Evolutionary conservation across 495 filamentous ascomycete genomes (phyloP), one percentile per base, ranked within the genome.

Genomic region (Trypethelium eluteriae): DNA sequence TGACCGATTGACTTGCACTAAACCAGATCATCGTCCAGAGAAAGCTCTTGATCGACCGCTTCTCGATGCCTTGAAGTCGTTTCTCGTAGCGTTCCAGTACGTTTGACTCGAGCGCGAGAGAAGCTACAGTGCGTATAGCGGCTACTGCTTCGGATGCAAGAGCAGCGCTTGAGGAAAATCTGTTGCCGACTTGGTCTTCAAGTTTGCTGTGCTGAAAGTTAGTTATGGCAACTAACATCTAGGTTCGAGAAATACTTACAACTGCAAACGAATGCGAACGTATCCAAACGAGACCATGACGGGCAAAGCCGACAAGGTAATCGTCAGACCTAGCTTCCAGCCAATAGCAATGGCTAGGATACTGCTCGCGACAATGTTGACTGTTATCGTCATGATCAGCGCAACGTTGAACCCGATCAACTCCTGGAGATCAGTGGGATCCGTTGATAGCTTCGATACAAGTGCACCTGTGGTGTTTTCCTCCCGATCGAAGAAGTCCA

Each of bases 41-140:
- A 16, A 35, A 78, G 80, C 49, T 82, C 81, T 68, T 79, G 57
- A 63, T 47, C 16, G 65, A 63, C 36, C 34, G 56, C 25, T 79
- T 16, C 75, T 75, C 7, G 78, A 78, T 0, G 76, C 77, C 16
- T 73, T 71, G 14, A 77, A 64, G 6, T 78, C 78, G 39, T 34
- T 76, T 74, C 11, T 77, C 73, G 64, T 81, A 79, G 7, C 73
- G 76, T 16, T 64, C 65, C 14, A 80, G 68, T 5, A 76, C 80
- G 35, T 74, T 71, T 25, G 76, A 64, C 68, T 83, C 82, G 0
- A 84, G 75, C 0, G 78, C 81, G 1, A 85, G 73, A 9, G 82
- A 80, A 5, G 82, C 79, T 49, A 86, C 78, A 11, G 83, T 85
- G 62, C 81, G 81, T 69, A 85, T 83, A 34, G 80, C 81, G 16